A percentile compares a stretch with the other conserved stretches of the same genome.
Conservation (phyloP, 192 early-diverging fungal genomes). For the Coemansia guatemalensis region DNA sequence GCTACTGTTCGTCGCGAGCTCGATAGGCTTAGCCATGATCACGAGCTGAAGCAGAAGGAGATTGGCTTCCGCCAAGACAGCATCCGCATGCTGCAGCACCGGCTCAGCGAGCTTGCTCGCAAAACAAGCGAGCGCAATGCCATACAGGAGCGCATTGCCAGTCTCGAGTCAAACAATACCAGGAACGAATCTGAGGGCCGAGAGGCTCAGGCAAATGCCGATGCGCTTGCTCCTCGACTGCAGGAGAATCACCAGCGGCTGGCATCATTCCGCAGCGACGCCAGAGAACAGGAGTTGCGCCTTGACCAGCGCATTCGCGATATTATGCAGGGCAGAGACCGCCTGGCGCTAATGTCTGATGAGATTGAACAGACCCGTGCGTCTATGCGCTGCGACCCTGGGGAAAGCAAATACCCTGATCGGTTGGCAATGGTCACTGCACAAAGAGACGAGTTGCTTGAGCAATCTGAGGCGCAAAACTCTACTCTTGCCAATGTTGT, state of each 20-base stretch:
- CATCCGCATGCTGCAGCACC: conserved; percentile 25
- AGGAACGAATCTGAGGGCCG: conserved; percentile 10
- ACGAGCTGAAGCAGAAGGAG: conserved; percentile 57
- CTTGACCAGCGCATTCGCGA: conserved; percentile 37
- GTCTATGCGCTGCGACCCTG: conserved; percentile 21
- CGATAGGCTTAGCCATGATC: conserved; percentile 55
- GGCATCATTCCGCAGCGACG: conserved; percentile 34
- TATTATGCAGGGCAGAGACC: conserved; percentile 33
- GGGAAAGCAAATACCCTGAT: conserved; percentile 24
- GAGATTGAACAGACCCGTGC: conserved; percentile 34
- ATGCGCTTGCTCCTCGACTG: conserved; percentile 25
- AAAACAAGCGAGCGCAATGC: conserved; percentile 30
- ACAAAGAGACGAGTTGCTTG: conserved; percentile 42
- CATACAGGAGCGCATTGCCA: conserved; percentile 25
- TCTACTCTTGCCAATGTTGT: conserved; percentile 47
- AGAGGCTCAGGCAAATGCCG: conserved; percentile 21
- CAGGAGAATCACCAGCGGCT: conserved; percentile 19
- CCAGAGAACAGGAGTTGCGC: conserved; percentile 16
- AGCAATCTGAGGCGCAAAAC: conserved; percentile 26
- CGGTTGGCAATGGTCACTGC: conserved; percentile 34
- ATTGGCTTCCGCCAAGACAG: conserved; percentile 49
- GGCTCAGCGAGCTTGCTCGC: conserved; percentile 28
- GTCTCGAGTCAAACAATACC: conserved; percentile 15
- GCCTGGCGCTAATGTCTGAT: conserved; percentile 27
- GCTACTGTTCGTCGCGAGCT: conserved; percentile 56